Base-by-base conservation (phyloP, 306 rosid species). In the Vigna angularis region DNA sequence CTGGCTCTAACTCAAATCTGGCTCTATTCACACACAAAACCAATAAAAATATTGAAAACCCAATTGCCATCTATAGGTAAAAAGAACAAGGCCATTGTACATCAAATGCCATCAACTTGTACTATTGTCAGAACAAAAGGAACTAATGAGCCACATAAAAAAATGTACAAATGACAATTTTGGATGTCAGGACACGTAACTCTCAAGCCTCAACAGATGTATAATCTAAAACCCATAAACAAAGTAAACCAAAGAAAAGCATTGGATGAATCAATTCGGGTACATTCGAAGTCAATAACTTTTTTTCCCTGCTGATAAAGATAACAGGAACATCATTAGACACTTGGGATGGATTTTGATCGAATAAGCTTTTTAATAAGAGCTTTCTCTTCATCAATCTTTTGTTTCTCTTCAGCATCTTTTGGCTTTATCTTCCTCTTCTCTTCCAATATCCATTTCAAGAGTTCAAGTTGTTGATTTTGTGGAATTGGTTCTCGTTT, bases 381-480 rank as follows among this genome's bases (percentile, higher is more conserved):
- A 66, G 96, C 98, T 87, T 95, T 93, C 89, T 93, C 98, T 72
- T 93, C 93, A 36, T 95, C 98, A 11, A 93, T 75, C 67, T 75
- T 89, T 44, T 73, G 88, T 89, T 90, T 93, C 86, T 93, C 98
- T 73, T 88, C 90, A 0, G 89, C 89, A 52, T 87, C 88, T 72
- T 81, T 90, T 13, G 97, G 82, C 45, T 93, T 93, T 56, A 88
- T 70, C 90, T 91, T 91, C 81, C 98, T 90, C 82, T 95, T 95
- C 83, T 93, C 97, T 80, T 96, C 98, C 89, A 96, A 76, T 22
- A 96, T 90, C 98, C 98, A 91, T 88, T 93, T 93, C 85, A 91
- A 90, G 68, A 85, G 88, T 53, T 91, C 89, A 0, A 87, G 93
- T 70, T 93, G 98, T 83, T 88, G 96, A 83, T 68, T 70, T 85